Base-by-base conservation (phyloP, 306 rosid genomes). In the Vigna radiata region DNA sequence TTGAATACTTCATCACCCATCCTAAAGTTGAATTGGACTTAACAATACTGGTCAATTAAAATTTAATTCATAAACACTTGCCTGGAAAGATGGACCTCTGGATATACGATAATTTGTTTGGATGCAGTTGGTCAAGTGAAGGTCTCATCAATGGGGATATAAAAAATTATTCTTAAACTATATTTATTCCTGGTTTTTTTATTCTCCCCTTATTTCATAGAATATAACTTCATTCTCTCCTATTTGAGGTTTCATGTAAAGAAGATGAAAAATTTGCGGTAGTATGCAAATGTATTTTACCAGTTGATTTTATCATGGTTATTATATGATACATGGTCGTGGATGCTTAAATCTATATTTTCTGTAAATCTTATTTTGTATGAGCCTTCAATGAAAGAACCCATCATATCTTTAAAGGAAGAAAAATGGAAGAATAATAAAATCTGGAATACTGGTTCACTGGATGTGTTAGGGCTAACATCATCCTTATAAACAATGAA, bases 381-480 rank as follows among this genome's bases (percentile, higher is more conserved):
- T 23, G 37, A 67, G 48, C 52, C 68, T 71, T 46, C 25, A 60
- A 47, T 72, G 39, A 71, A 76, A 19, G 46, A 15, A 59, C 60
- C n/a, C 11, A 60, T 59, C 29, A 31, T n/a, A 49, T 39, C 41
- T 41, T 29, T 66, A 63, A 72, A 55, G 14, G 27, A 43, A 8
- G 63, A 55, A 44, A 33, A 23, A 33, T 13, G 66, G 31, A 47
- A 10, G 25, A 23, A 63, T 63, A 5, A 14, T 14, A 37, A 12
- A 70, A 16, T 33, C 39, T 76, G 11, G 46, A 79, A 15, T 79
- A 25, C 46, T 54, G 48, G 65, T 17, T 86, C n/a, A 46, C 48
- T 72, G 52, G 69, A 79, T 76, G 43, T 75, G 60, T 48, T 39
- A 47, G 16, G 59, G 39, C 11, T 53, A 27, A 59, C 7, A 27